Percentiles rank a stretch among this genome's conserved stretches.
These are phyloP conservation scores for Darksidea phi DNA, from an alignment of 495 filamentous ascomycete species.

Conservation along the genomic window DNA sequence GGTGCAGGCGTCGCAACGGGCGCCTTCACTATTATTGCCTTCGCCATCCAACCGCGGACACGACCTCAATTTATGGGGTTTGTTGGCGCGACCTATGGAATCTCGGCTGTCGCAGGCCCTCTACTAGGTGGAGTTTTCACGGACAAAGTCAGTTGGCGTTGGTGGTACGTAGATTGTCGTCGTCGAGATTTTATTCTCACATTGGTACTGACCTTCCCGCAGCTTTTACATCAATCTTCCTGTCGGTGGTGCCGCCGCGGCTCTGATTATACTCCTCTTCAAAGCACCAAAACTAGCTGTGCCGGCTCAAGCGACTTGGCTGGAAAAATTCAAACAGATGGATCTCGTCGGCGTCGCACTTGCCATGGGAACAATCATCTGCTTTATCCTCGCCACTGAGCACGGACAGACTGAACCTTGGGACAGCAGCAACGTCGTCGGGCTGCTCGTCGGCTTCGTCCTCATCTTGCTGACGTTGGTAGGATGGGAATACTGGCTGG, in stretches of 20 bases:
- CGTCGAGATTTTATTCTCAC: neutral
- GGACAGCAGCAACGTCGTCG: constrained; percentile 13
- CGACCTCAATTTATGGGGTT: constrained; percentile 45
- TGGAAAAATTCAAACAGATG: constrained; percentile 18
- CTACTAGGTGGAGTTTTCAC: constrained; percentile 53
- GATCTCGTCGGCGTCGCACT: constrained; percentile 26
- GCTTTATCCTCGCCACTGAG: constrained; percentile 21
- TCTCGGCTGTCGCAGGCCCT: constrained; percentile 48
- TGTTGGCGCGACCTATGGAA: constrained; percentile 43
- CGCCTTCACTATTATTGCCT: constrained; percentile 38
- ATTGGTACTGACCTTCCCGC: neutral
- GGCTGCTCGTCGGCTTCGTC: constrained; percentile 30
- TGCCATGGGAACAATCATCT: constrained; percentile 10
- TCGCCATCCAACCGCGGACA: constrained; percentile 38
- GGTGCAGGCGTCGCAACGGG: constrained; percentile 35
- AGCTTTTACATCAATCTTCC: constrained; percentile 35
- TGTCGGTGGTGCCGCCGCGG: constrained; percentile 8
- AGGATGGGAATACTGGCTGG: neutral
- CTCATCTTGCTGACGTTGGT: constrained; percentile 19
- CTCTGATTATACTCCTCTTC: constrained; percentile 18
- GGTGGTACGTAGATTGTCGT: constrained; percentile 42
- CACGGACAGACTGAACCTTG: constrained; percentile 15
- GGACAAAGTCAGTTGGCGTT: constrained; percentile 48
- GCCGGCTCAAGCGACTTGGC: constrained; percentile 7
- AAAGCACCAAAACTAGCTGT: neutral